A percentile compares a stretch with the other conserved stretches of the same genome.
Conservation (phyloP, 768 basidiomycete species). For the Pleurotus ostreatus region DNA sequence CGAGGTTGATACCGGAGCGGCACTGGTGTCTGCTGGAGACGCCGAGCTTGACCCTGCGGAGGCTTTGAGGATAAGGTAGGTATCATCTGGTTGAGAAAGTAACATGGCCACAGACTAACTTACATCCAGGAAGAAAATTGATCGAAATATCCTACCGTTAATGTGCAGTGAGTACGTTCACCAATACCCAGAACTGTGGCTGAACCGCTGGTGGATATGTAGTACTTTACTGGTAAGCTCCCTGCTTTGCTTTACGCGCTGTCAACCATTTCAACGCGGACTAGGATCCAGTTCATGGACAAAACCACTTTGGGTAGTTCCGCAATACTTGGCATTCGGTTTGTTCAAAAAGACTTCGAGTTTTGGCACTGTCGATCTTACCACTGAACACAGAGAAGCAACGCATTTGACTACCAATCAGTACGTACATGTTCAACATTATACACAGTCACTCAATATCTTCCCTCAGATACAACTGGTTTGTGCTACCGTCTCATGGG, state of each 20-base stretch:
- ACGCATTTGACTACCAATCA: constrained; percentile 64
- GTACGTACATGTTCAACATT: constrained; percentile 29
- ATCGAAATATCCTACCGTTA: constrained; percentile 61
- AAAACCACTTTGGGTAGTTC: constrained; percentile 67
- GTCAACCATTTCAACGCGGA: background rate
- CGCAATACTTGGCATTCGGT: constrained; percentile 71
- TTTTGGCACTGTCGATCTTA: background rate
- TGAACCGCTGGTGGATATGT: background rate
- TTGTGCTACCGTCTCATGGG: constrained; percentile 1
- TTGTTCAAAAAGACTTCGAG: constrained; percentile 12
- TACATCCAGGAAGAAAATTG: constrained; percentile 50
- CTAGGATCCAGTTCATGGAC: constrained; percentile 77
- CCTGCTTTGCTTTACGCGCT: background rate
- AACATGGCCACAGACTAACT: background rate
- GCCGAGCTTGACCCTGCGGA: constrained; percentile 48
- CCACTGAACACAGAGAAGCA: constrained; percentile 35
- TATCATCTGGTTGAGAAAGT: background rate
- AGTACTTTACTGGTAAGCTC: constrained; percentile 54
- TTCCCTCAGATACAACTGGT: constrained; percentile 61
- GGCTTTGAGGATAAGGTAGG: constrained; percentile 46
- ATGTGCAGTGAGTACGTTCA: constrained; percentile 57
- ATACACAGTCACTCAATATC: background rate
- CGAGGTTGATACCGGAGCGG: constrained; percentile 61
- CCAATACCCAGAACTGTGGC: background rate
- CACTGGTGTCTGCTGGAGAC: constrained; percentile 43